Conservation (phyloP, 305 asterid genomes). For the Fraxinus ornus region DNA sequence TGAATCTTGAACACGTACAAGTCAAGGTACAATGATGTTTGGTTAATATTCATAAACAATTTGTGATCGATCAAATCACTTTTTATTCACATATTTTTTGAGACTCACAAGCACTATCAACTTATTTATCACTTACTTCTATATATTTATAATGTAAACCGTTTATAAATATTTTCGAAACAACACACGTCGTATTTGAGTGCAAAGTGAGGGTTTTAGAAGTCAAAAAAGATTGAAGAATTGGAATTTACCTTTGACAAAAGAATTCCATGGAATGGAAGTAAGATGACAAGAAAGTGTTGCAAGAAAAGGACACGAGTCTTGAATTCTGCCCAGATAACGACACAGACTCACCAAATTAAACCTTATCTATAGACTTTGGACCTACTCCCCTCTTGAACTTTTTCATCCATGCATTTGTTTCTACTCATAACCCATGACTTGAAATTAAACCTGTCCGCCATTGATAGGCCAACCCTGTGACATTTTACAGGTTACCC, state of each 20-base stretch:
- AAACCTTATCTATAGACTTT: slow-evolving; percentile 4
- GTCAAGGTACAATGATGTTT: background rate
- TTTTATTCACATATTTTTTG: too few species aligned
- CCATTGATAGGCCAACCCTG: background rate
- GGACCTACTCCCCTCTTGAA: background rate
- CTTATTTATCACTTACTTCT: background rate
- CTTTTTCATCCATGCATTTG: background rate
- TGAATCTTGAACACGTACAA: background rate
- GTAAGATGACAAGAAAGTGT: background rate
- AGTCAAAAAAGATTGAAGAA: background rate
- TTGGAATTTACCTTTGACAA: background rate
- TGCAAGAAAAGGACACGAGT: background rate
- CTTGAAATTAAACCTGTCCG: background rate
- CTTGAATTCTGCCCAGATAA: background rate
- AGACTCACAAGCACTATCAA: background rate
- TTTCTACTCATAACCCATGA: background rate
- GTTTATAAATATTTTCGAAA: background rate
- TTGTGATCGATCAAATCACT: background rate
- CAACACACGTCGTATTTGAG: background rate
- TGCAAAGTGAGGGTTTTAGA: background rate
- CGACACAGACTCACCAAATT: slow-evolving; percentile 2
- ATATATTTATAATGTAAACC: too few species aligned
- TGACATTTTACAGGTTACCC: slow-evolving; percentile 6
- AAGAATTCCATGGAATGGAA: background rate
- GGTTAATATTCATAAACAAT: background rate